Conservation (phyloP, 73 alveolate genomes). For the Tetrahymena elliotti region DNA sequence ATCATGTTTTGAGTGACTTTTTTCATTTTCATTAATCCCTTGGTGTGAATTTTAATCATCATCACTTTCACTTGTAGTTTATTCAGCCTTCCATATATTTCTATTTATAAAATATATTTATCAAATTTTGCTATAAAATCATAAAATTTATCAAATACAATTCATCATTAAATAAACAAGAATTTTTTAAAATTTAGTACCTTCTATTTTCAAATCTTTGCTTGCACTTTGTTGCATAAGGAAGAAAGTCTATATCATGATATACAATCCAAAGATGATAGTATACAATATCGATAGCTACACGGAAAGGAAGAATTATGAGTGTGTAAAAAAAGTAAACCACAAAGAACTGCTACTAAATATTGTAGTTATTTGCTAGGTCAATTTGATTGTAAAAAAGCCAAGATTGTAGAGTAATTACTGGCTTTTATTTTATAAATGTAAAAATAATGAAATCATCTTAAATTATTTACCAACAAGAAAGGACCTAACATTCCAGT, state of each 20-base stretch:
- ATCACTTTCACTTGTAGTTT: slow-evolving; percentile 20
- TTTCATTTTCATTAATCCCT: not conserved
- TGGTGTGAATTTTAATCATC: not conserved
- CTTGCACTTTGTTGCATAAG: slow-evolving; percentile 1
- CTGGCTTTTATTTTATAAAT: not conserved
- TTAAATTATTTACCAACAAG: not conserved
- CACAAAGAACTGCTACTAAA: not conserved
- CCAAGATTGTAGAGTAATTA: not conserved
- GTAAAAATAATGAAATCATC: not conserved
- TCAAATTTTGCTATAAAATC: not conserved
- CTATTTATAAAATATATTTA: not conserved
- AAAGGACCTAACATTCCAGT: not conserved
- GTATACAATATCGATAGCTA: slow-evolving; percentile 16
- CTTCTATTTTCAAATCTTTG: slow-evolving; percentile 29
- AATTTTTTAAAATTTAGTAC: not conserved
- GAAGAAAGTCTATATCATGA: slow-evolving; percentile 20
- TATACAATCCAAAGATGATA: slow-evolving; percentile 14
- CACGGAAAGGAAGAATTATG: slow-evolving; percentile 8
- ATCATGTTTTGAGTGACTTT: no score
- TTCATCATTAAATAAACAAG: no score
- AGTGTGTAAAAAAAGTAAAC: not conserved
- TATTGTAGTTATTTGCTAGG: not conserved
- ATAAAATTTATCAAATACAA: no score
- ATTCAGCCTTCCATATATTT: not conserved
- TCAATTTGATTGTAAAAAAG: not conserved